Conservation (phyloP, 202 grass and related monocot species). For the Saccharum hybrid region DNA sequence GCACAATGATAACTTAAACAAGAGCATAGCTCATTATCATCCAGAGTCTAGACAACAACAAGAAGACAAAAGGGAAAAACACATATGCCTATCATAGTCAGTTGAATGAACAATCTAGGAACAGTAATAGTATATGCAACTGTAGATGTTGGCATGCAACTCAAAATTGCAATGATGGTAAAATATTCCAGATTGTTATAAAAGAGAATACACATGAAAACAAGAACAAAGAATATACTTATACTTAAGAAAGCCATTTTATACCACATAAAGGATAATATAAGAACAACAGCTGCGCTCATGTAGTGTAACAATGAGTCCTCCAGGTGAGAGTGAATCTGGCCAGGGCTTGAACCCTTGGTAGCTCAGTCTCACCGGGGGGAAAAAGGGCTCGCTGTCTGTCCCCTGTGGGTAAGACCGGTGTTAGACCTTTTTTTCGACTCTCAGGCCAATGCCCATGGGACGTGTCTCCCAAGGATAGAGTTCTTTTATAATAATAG, state of each 20-base stretch:
- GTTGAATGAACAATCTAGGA: slow-evolving; percentile 9
- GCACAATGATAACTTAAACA: too few species aligned
- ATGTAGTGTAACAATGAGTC: too few species aligned
- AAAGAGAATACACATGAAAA: background rate
- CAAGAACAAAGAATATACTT: background rate
- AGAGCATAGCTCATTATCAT: slow-evolving; percentile 1
- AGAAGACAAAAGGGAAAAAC: background rate
- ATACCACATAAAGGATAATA: background rate
- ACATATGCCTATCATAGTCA: background rate
- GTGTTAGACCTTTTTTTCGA: too few species aligned
- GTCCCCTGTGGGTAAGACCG: too few species aligned
- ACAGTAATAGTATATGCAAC: background rate
- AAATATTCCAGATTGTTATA: background rate
- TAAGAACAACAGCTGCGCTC: background rate
- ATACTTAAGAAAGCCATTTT: background rate
- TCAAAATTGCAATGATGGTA: background rate
- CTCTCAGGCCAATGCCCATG: background rate
- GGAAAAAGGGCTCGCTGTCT: too few species aligned
- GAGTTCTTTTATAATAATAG: background rate
- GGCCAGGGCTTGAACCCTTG: too few species aligned
- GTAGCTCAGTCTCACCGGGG: too few species aligned
- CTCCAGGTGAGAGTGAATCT: too few species aligned
- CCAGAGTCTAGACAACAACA: background rate
- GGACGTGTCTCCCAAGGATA: background rate
- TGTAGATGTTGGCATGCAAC: background rate